Conservation (phyloP, 768 basidiomycete genomes). For the Pleurotus platypus region DNA sequence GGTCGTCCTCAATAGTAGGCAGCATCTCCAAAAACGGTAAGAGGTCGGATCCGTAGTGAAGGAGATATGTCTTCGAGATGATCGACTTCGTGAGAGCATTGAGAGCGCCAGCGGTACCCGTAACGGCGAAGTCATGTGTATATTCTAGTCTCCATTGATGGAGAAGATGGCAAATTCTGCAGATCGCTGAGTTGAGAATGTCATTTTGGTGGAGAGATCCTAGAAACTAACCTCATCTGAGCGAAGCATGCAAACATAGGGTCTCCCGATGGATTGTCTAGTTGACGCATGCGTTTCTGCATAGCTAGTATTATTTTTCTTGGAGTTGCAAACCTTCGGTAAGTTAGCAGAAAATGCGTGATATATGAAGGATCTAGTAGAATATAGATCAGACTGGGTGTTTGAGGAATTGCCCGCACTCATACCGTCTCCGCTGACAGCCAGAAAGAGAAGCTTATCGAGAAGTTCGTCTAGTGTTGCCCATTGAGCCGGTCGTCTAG, state of each 20-base stretch:
- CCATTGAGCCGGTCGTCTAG: conserved; percentile 60
- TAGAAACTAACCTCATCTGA: conserved; percentile 68
- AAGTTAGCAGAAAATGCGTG: conserved; percentile 78
- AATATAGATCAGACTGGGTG: conserved; percentile 7
- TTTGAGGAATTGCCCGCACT: neutral
- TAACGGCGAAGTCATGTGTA: conserved; percentile 77
- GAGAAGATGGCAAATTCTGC: conserved; percentile 75
- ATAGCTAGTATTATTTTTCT: conserved; percentile 79
- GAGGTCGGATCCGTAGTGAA: conserved; percentile 83
- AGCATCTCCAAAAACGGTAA: conserved; percentile 75
- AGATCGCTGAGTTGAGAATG: neutral
- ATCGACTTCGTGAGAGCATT: conserved; percentile 77
- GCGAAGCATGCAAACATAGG: conserved; percentile 86
- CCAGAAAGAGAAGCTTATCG: conserved; percentile 78
- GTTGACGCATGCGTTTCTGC: conserved; percentile 80
- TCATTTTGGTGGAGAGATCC: conserved; percentile 1
- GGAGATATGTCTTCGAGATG: conserved; percentile 72
- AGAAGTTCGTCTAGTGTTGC: conserved; percentile 76
- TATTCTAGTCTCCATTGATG: conserved; percentile 77
- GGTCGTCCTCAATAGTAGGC: conserved; percentile 54
- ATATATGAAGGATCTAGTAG: conserved; percentile 69
- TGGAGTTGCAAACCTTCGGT: conserved; percentile 78
- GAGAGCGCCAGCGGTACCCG: conserved; percentile 68
- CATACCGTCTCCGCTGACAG: conserved; percentile 80
- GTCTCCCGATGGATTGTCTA: conserved; percentile 70